phyloP scores from a whole-genome alignment of 441 rosid genomes.

The Arabidopsis lyrata region DNA sequence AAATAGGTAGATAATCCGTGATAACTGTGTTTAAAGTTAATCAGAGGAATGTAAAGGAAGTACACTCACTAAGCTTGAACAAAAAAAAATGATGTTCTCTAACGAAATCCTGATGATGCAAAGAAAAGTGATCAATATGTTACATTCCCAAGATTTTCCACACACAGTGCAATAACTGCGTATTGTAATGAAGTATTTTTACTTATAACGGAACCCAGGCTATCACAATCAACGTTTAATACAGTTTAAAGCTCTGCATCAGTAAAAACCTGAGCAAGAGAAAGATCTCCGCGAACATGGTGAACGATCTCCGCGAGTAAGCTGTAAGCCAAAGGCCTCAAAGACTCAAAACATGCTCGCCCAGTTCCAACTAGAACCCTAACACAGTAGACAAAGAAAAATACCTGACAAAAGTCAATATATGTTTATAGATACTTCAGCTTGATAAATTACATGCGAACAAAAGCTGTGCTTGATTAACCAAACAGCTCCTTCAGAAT shows the following conservation, averaged over 20 bases:
- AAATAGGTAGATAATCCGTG: constrained; percentile 94
- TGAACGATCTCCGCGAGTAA: constrained; percentile 98
- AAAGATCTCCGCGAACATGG: constrained; percentile 94
- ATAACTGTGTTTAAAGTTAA: constrained; percentile 69
- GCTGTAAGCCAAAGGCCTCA: constrained; percentile 99
- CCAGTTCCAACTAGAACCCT: constrained; percentile 99
- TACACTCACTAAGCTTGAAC: constrained; percentile 11
- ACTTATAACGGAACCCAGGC: constrained; percentile 9
- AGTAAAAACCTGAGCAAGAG: constrained; percentile 78
- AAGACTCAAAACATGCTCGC: constrained; percentile 95
- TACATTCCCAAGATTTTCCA: constrained; percentile 9
- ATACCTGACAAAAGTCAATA: constrained; percentile 9
- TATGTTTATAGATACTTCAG: constrained; percentile 19
- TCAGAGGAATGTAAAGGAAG: constrained; percentile 33
- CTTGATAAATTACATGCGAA: constrained; percentile 14
- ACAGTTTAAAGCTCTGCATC: constrained; percentile 27
- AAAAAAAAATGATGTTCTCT: background rate
- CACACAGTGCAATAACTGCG: constrained; percentile 15
- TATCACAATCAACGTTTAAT: constrained; percentile 18
- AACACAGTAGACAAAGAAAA: constrained; percentile 31
- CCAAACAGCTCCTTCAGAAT: constrained; percentile 22
- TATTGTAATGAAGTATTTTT: constrained; percentile 12
- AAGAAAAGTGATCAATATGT: constrained; percentile 20
- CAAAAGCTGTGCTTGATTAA: constrained; percentile 16
- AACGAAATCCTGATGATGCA: constrained; percentile 17